Evolutionary conservation across 1,284 basidiomycete species (phyloP).

Genomic region (Earliella scabrosa): DNA sequence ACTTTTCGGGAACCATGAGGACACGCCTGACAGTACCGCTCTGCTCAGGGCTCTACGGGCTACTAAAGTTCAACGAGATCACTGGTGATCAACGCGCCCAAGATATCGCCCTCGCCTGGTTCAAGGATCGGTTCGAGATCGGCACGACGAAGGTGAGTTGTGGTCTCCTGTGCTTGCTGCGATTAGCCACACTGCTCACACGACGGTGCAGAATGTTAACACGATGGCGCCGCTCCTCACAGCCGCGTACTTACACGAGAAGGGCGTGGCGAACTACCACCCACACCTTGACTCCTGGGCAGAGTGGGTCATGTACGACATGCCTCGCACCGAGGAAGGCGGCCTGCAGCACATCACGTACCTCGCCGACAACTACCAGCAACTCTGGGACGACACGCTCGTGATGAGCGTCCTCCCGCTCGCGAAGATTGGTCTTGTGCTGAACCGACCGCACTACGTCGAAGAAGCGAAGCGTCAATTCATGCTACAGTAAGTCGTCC

Average conservation of each 20-base stretch:
- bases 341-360: slow-evolving; percentile 70
- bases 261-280: slow-evolving; percentile 42
- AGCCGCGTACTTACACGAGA: slow-evolving; percentile 56
- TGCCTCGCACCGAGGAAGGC: slow-evolving; percentile 60
- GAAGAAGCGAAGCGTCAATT: slow-evolving; percentile 67
- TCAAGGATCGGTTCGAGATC: slow-evolving; percentile 54
- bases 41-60: slow-evolving; percentile 46
- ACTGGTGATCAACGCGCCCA: slow-evolving; percentile 48
- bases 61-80: slow-evolving; percentile 50
- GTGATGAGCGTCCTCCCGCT: slow-evolving; percentile 70
- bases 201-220: slow-evolving; percentile 55
- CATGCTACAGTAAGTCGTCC: slow-evolving; percentile 43
- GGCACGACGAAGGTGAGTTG: slow-evolving; percentile 52
- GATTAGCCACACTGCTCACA: background rate
- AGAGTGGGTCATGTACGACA: slow-evolving; percentile 66
- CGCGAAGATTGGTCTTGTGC: slow-evolving; percentile 63
- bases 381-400: slow-evolving; percentile 71
- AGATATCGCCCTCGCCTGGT: slow-evolving; percentile 59
- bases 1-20: background rate
- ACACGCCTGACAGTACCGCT: background rate
- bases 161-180: background rate
- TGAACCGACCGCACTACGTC: slow-evolving; percentile 56
- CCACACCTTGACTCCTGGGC: slow-evolving; percentile 65
- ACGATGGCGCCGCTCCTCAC: slow-evolving; percentile 68
- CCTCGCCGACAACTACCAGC: slow-evolving; percentile 53